Conservation (phyloP, 78 protist genomes). For the Emiliania huxleyi region DNA sequence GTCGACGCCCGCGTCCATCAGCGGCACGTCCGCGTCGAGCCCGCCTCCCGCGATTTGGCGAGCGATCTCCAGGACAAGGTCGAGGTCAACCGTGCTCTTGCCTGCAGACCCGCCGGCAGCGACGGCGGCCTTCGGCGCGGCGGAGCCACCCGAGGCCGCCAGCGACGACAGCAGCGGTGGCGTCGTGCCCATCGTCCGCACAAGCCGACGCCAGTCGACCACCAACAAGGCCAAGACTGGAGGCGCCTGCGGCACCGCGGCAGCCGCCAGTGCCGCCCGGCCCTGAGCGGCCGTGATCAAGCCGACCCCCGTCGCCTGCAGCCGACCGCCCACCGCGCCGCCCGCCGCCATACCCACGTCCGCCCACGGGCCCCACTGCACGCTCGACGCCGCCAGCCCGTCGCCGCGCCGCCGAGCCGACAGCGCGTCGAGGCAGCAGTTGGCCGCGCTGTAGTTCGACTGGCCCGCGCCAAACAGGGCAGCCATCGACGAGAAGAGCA, state of each 20-base stretch:
- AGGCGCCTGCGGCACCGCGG: neutral
- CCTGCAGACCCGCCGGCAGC: neutral
- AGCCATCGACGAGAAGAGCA: neutral
- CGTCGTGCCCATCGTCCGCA: neutral
- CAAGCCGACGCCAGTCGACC: neutral
- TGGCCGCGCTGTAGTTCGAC: neutral
- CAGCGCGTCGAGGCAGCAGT: neutral
- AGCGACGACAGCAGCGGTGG: neutral
- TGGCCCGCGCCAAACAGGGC: neutral
- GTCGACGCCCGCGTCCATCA: neutral
- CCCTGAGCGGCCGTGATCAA: neutral
- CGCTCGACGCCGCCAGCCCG: neutral
- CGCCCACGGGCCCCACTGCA: neutral
- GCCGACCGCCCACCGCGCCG: neutral
- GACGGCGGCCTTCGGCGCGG: neutral
- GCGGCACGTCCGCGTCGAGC: neutral
- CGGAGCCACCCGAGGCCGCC: neutral
- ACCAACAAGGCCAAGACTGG: neutral
- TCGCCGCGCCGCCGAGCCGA: neutral
- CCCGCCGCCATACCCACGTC: neutral
- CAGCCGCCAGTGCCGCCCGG: neutral
- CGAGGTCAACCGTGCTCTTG: neutral
- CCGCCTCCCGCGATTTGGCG: neutral
- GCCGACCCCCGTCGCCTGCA: neutral
- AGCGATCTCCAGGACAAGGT: neutral